phyloP scores from a whole-genome alignment of 2,329 filamentous ascomycete species.

The Mycosphaerella sp. region DNA sequence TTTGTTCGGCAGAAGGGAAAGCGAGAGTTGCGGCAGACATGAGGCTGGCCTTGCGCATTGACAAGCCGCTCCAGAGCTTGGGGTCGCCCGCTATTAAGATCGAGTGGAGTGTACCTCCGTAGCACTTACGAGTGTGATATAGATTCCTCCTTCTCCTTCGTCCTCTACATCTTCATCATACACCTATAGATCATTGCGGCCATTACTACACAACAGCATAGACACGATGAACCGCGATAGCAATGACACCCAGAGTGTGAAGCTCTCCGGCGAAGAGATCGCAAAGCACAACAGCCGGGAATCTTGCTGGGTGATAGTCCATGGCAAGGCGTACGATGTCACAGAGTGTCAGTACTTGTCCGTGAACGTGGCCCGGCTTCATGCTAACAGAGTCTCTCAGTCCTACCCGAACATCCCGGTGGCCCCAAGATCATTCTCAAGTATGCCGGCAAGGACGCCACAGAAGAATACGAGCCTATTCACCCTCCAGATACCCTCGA shows the following conservation, averaged over 20 bases:
- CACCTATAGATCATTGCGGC: constrained; percentile 11
- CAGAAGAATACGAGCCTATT: constrained; percentile 85
- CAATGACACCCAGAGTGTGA: constrained; percentile 37
- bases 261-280: constrained; percentile 47
- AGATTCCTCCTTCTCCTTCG: not conserved
- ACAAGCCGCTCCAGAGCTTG: not conserved
- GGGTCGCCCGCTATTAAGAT: constrained; percentile 9
- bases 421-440: constrained; percentile 91
- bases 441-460: constrained; percentile 92
- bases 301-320: constrained; percentile 87
- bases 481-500: constrained; percentile 80
- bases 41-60: constrained; percentile 10
- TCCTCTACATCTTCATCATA: not conserved
- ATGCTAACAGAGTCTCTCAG: constrained; percentile 8
- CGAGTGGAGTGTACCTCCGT: not conserved
- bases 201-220: not conserved
- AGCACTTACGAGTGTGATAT: not conserved
- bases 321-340: constrained; percentile 69
- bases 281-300: constrained; percentile 72
- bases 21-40: constrained; percentile 8
- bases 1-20: constrained; percentile 11
- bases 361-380: constrained; percentile 34
- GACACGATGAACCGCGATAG: constrained; percentile 40
- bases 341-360: constrained; percentile 37
- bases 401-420: constrained; percentile 63